These are phyloP conservation scores for Ocimum tenuiflorum DNA, from an alignment of 257 asterid genomes.

Conservation along the genomic window DNA sequence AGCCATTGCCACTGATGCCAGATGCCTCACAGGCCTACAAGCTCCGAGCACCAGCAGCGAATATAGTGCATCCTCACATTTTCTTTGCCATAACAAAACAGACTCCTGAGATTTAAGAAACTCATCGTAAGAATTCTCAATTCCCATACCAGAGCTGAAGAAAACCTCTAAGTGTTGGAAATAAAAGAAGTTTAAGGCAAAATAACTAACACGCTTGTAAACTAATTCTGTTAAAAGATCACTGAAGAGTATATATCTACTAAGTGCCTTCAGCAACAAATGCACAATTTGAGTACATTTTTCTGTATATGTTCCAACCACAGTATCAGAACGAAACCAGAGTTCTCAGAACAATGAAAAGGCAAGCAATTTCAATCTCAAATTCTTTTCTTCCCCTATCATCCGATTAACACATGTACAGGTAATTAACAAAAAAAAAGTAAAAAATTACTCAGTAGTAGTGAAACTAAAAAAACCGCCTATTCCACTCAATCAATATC, in stretches of 20 bases:
- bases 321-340: constrained; percentile 4
- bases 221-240: neutral
- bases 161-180: neutral
- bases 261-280: neutral
- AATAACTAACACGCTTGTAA: neutral
- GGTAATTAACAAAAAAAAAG: neutral
- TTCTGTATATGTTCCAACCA: neutral
- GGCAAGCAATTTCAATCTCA: neutral
- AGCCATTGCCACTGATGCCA: constrained; percentile 96
- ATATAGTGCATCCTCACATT: constrained; percentile 88
- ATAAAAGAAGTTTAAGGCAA: neutral
- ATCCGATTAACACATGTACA: neutral
- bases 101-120: constrained; percentile 57
- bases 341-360: neutral
- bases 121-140: constrained; percentile 4
- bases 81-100: constrained; percentile 71
- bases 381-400: neutral
- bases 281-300: neutral
- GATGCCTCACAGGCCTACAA: constrained; percentile 89
- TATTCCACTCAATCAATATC: neutral
- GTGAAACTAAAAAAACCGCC: neutral
- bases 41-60: constrained; percentile 89
- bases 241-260: neutral
- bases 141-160: neutral
- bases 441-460: neutral